Evolutionary conservation across 2,329 filamentous ascomycete species (phyloP), one percentile per base, ranked within the genome.

Genomic region (Neofusicoccum kwambonambiense): DNA sequence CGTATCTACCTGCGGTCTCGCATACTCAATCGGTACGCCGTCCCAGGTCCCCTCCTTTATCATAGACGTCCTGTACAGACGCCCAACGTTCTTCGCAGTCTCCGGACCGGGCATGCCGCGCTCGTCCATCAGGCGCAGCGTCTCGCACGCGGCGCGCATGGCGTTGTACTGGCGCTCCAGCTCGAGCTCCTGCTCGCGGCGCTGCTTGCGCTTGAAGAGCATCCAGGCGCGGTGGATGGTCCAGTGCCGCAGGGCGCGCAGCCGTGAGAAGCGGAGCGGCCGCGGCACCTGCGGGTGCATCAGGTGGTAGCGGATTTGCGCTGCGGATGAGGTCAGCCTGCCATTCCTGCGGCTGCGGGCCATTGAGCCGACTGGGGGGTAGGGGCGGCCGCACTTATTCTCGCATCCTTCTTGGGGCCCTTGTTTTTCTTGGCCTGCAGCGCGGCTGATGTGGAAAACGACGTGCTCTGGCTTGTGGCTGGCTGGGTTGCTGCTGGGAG

Each of bases 181-280:
- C 76, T 93, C 91, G 63, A 84, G 80, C 75, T 91, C 84, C 60
- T 87, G 84, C 41, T 82, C 80, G 68, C 85, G 82, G 56, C 88
- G 88, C 72, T 88, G 84, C 75, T 90, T 86, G 70, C 89, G 85
- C 72, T 89, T 88, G 80, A 90, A 90, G 35, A 98, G 84, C 72
- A 91, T 85, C 92, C 93, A 98, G 22, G 94, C 94, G 71, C 95
- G 93, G 83, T 98, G 93, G 78, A 99, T 98, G 60, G 95, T 98
- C 95, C 95, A 99, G 84, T 99, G 95, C 52, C 95, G 91, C 69
- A 99, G 88, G 78, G 88, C 86, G 64, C 95, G 89, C 78, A 90
- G 90, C 71, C 94, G 92, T 45, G 88, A 92, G 86, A 98, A 93
- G 72, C 92, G 90, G 69, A 99, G 86, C 0, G 95, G 93, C 12